These are phyloP conservation scores for Blastobotrys illinoisensis DNA, from an alignment of 1,139 yeast species.

Conservation along the genomic window DNA sequence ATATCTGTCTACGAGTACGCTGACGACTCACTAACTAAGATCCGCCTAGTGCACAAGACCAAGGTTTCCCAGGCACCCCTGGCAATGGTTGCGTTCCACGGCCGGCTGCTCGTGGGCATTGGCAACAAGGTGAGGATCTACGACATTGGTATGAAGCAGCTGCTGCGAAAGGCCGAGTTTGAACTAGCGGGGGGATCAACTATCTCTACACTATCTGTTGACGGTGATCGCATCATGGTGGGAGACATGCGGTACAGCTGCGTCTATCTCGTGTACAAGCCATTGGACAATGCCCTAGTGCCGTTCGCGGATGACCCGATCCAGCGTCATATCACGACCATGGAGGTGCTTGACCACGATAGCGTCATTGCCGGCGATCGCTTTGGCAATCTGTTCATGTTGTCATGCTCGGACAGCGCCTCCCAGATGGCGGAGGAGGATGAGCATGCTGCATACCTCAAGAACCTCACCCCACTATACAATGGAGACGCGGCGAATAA, in stretches of 20 bases:
- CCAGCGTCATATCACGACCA: constrained; percentile 59
- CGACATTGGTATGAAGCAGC: constrained; percentile 74
- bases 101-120: constrained; percentile 56
- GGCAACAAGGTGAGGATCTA: constrained; percentile 52
- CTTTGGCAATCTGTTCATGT: constrained; percentile 72
- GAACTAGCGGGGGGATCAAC: constrained; percentile 33
- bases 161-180: constrained; percentile 56
- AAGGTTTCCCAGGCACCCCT: constrained; percentile 45
- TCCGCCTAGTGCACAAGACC: constrained; percentile 60
- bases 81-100: constrained; percentile 53
- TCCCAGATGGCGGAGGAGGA: constrained; percentile 48
- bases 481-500: constrained; percentile 34
- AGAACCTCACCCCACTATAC: constrained; percentile 10
- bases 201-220: constrained; percentile 48
- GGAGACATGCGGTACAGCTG: constrained; percentile 69
- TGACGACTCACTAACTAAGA: constrained; percentile 34
- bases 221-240: constrained; percentile 56
- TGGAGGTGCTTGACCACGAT: constrained; percentile 60
- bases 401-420: constrained; percentile 49
- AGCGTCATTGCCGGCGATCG: constrained; percentile 86
- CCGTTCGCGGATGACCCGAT: constrained; percentile 67
- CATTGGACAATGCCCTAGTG: constrained; percentile 45
- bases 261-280: constrained; percentile 50
- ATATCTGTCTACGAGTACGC: constrained; percentile 43
- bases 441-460: constrained; percentile 28